Percentiles rank a stretch among this genome's conserved stretches.
These are phyloP conservation scores for Jaltomata sinuosa DNA, from an alignment of 257 asterid genomes.

Conservation along the genomic window DNA sequence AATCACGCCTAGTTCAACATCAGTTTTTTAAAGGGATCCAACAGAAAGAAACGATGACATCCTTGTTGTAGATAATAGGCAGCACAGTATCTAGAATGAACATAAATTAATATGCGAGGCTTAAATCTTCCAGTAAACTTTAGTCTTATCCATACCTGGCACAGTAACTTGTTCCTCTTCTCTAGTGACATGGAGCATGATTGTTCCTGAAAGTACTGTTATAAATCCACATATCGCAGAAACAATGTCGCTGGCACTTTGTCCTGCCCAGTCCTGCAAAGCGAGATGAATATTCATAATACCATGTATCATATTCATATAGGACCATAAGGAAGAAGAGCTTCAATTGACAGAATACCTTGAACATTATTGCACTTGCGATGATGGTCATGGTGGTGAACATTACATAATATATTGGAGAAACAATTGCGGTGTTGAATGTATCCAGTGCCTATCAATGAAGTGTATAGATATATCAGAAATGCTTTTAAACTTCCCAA, in stretches of 20 bases:
- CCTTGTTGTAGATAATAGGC: not conserved
- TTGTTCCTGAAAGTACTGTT: constrained; percentile 61
- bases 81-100: not conserved
- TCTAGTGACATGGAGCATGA: constrained; percentile 62
- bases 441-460: not conserved
- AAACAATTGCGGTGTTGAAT: not conserved
- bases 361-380: constrained; percentile 3
- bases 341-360: not conserved
- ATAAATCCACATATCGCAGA: constrained; percentile 59
- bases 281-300: not conserved
- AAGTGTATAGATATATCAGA: not conserved
- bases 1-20: not conserved
- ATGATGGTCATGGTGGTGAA: constrained; percentile 2
- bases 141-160: constrained; percentile 22
- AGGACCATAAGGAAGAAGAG: not conserved
- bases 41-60: not conserved
- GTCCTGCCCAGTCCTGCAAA: constrained; percentile 63
- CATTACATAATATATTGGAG: not conserved
- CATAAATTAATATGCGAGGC: not conserved
- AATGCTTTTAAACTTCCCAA: not conserved
- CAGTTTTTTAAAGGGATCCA: not conserved
- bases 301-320: not conserved
- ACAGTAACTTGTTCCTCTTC: constrained; percentile 34
- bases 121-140: not conserved
- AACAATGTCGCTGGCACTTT: constrained; percentile 43